phyloP scores from a whole-genome alignment of 805 yeast species.

The Yamadazyma insecticola region DNA sequence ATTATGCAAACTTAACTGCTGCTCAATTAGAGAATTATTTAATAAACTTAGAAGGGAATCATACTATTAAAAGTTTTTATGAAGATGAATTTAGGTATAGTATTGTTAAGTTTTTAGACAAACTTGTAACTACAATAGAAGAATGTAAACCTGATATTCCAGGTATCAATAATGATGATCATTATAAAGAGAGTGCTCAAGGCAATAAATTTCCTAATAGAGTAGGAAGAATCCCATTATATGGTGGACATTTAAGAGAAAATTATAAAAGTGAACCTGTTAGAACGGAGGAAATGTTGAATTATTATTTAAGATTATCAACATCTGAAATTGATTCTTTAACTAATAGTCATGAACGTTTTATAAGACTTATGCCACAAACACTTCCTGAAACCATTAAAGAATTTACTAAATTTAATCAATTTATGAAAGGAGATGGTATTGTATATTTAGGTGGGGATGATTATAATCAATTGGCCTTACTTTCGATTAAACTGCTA shows the following conservation, averaged over 20 bases:
- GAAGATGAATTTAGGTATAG: constrained; percentile 15
- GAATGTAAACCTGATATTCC: constrained; percentile 17
- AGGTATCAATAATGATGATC: constrained; percentile 22
- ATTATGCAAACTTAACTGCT: constrained; percentile 7
- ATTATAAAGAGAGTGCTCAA: constrained; percentile 17
- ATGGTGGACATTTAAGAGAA: constrained; percentile 34
- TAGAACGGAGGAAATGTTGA: constrained; percentile 21
- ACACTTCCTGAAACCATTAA: constrained; percentile 18
- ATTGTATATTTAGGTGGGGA: constrained; percentile 38
- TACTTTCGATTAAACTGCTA: constrained; percentile 28
- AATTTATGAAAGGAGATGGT: constrained; percentile 34
- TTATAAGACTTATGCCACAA: constrained; percentile 17
- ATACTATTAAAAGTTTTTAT: constrained; percentile 6
- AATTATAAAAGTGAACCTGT: constrained; percentile 24
- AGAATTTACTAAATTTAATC: constrained; percentile 16
- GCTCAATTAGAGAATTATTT: too few species aligned
- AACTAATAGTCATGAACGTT: constrained; percentile 17
- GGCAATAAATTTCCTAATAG: constrained; percentile 14
- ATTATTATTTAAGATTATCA: constrained; percentile 16
- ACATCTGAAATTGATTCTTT: constrained; percentile 16
- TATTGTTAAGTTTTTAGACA: constrained; percentile 16
- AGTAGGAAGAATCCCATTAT: constrained; percentile 23
- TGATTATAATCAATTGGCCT: constrained; percentile 29
- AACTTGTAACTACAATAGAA: constrained; percentile 15
- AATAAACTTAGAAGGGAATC: too few species aligned